These are phyloP conservation scores for Begonia peltatifolia DNA, from an alignment of 306 rosid genomes.

Conservation along the genomic window DNA sequence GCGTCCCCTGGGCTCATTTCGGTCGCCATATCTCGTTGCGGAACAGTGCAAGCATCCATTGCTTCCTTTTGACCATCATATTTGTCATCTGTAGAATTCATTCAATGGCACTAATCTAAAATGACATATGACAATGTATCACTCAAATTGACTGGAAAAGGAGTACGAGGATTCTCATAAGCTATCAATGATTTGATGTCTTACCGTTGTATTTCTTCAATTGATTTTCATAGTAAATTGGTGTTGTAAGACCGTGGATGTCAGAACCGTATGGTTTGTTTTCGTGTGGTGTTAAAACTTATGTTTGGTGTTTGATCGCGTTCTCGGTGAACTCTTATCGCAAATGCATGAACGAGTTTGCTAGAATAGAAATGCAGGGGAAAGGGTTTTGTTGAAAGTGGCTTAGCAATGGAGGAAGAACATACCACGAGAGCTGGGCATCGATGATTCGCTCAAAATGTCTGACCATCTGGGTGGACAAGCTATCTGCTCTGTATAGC, in stretches of 20 bases:
- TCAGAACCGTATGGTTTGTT: too few species aligned
- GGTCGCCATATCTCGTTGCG: slow-evolving; percentile 49
- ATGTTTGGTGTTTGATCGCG: too few species aligned
- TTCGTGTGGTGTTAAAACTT: too few species aligned
- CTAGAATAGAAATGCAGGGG: neutral
- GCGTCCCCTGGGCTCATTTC: slow-evolving; percentile 51
- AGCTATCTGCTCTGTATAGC: slow-evolving; percentile 5
- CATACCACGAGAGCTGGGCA: slow-evolving; percentile 37
- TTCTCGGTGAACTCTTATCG: too few species aligned
- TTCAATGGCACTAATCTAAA: neutral
- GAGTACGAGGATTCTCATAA: too few species aligned
- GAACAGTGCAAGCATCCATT: slow-evolving; percentile 15
- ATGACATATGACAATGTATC: too few species aligned
- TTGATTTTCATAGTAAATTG: too few species aligned
- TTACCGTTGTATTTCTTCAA: too few species aligned
- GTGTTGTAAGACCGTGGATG: too few species aligned
- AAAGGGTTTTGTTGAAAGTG: neutral
- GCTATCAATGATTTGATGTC: too few species aligned
- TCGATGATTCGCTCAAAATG: slow-evolving; percentile 23
- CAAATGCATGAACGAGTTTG: too few species aligned
- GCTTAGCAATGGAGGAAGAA: neutral
- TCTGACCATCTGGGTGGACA: slow-evolving; percentile 40
- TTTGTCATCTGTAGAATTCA: slow-evolving; percentile 30
- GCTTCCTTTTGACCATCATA: slow-evolving; percentile 15
- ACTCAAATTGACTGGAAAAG: too few species aligned